Evolutionary conservation across 345 rosid species (phyloP).

Genomic region (Sisymbrium irio): DNA sequence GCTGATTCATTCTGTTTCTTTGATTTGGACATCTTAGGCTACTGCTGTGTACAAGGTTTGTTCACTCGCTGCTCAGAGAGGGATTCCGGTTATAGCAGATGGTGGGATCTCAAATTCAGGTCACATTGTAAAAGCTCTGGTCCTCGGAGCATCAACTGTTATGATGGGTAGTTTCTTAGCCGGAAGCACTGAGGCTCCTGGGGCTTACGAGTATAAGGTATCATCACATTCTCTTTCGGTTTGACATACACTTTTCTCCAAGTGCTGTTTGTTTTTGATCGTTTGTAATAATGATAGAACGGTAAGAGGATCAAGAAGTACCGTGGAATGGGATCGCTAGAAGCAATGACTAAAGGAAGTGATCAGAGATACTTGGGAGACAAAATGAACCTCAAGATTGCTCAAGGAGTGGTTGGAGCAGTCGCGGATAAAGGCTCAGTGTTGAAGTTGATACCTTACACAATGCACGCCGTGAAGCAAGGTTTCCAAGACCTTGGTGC

Average conservation of each 20-base stretch:
- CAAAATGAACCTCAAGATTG: slow-evolving; percentile 75
- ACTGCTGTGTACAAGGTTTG: slow-evolving; percentile 96
- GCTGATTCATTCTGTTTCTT: not conserved
- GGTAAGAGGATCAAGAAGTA: slow-evolving; percentile 65
- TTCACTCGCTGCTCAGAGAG: slow-evolving; percentile 62
- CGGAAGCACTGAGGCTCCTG: slow-evolving; percentile 92
- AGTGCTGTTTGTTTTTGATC: not conserved
- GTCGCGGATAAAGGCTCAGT: slow-evolving; percentile 96
- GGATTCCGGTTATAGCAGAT: slow-evolving; percentile 89
- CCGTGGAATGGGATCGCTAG: slow-evolving; percentile 97
- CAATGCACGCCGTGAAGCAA: slow-evolving; percentile 97
- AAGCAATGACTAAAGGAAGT: slow-evolving; percentile 98
- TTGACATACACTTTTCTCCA: not conserved
- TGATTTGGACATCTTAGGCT: slow-evolving; percentile 49
- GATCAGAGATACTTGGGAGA: slow-evolving; percentile 94
- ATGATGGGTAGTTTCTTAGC: slow-evolving; percentile 99
- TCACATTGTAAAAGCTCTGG: slow-evolving; percentile 87
- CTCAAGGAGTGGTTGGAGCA: slow-evolving; percentile 98
- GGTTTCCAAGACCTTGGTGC: slow-evolving; percentile 98
- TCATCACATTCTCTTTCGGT: not conserved
- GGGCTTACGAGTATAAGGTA: slow-evolving; percentile 66
- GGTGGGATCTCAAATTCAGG: slow-evolving; percentile 98
- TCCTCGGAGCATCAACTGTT: slow-evolving; percentile 88
- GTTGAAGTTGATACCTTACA: slow-evolving; percentile 73
- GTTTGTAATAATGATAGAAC: slow-evolving; percentile 40